Evolutionary conservation across 305 asterid species (phyloP).

Genomic region (Solanum hybrid): DNA sequence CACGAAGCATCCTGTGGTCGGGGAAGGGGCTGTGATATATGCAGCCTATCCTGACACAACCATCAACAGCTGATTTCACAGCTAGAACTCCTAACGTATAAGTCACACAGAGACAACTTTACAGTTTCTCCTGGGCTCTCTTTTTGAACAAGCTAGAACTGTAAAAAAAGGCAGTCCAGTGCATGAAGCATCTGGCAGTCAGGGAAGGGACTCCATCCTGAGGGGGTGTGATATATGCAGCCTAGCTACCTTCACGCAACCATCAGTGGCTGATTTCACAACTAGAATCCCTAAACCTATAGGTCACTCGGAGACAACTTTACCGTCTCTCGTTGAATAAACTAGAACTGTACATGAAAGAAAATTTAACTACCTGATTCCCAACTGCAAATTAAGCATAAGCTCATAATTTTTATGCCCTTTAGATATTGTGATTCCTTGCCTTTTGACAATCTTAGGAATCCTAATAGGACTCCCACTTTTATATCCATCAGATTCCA

Average conservation of each 20-base stretch:
- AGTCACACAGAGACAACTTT: not conserved
- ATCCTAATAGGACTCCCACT: slow-evolving; percentile 4
- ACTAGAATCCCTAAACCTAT: not conserved
- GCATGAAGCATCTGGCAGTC: not conserved
- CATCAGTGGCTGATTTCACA: not conserved
- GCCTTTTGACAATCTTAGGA: slow-evolving; percentile 38
- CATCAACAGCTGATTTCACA: not conserved
- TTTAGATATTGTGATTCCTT: slow-evolving; percentile 57
- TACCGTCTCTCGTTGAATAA: not conserved
- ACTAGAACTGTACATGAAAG: not conserved
- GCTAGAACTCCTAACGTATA: not conserved
- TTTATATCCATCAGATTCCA: slow-evolving; percentile 27
- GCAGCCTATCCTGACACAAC: not conserved
- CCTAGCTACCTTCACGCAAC: not conserved
- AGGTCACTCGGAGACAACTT: not conserved
- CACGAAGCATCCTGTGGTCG: not conserved
- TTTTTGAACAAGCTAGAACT: not conserved
- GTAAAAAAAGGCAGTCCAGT: not conserved
- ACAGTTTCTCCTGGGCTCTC: not conserved
- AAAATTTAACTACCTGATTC: slow-evolving; percentile 44
- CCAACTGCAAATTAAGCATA: slow-evolving; percentile 74
- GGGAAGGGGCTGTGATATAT: not conserved
- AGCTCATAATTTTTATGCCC: slow-evolving; percentile 78
- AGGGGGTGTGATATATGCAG: not conserved
- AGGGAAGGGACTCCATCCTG: not conserved